These are phyloP conservation scores for Schwanniomyces pseudopolymorphus DNA, from an alignment of 805 yeast genomes.

Conservation along the genomic window DNA sequence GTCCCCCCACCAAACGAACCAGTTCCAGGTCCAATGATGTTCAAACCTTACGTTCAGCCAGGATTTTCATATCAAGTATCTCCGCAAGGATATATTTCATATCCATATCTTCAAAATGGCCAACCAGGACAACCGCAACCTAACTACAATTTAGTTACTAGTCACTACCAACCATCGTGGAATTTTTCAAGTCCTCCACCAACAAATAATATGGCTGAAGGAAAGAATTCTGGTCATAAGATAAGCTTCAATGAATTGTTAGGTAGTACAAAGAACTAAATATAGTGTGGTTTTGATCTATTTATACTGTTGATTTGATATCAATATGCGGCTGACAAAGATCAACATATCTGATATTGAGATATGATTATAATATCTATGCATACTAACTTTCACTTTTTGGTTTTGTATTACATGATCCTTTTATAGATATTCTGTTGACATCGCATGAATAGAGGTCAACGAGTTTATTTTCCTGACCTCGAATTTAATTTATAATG, in stretches of 20 bases:
- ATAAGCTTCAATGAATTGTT: slow-evolving; percentile 42
- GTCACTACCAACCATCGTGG: slow-evolving; percentile 7
- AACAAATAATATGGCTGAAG: slow-evolving; percentile 1
- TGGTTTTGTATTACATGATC: not conserved
- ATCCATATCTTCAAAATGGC: slow-evolving; percentile 20
- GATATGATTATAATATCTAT: not conserved
- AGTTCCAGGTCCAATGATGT: slow-evolving; percentile 1
- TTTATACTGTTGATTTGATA: slow-evolving; percentile 1
- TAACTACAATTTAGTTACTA: not conserved
- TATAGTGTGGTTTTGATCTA: slow-evolving; percentile 3
- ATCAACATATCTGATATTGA: not conserved
- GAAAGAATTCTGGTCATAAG: slow-evolving; percentile 28
- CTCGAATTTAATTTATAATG: not conserved
- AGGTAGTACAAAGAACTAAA: slow-evolving; percentile 22
- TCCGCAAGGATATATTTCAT: slow-evolving; percentile 34
- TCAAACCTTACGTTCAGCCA: slow-evolving; percentile 20
- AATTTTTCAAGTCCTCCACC: slow-evolving; percentile 6
- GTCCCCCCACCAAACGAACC: slow-evolving; percentile 12
- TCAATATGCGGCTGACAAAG: not conserved
- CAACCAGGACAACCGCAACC: slow-evolving; percentile 9
- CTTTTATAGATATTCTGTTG: not conserved
- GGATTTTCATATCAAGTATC: slow-evolving; percentile 31
- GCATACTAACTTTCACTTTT: not conserved
- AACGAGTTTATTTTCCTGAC: not conserved
- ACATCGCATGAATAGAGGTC: not conserved